Evolutionary conservation across 2,329 filamentous ascomycete genomes (phyloP), one percentile per base, ranked within the genome.

Genomic region (Botrytis fabae): DNA sequence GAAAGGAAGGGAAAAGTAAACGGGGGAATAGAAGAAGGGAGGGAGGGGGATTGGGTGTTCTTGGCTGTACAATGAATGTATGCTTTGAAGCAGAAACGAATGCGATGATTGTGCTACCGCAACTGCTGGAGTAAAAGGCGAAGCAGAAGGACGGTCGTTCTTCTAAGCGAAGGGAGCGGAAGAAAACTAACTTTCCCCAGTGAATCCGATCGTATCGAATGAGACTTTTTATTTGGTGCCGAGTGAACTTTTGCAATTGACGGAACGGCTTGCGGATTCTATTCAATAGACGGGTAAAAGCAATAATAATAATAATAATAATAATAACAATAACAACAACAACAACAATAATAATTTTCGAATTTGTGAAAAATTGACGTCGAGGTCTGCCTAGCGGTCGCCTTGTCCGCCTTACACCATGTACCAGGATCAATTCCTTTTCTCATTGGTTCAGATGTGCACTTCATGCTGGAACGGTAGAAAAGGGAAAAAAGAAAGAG

Each of bases 321-420:
- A 51, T 4, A 51, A 51, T 28, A 28, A 57, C 28, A 20, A 2
- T 5, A 1, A 14, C 12, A 32, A 32, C 3, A 32, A 38, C 1
- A 44, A 54, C 2, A 54, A n/a, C 18, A 32, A 57, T 57, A 20
- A 2, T 5, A 1, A 14, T 22, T 44, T 25, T 60, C n/a, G 10
- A 1, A 14, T 22, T 44, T 25, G 46, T 35, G 10, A 61, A 35
- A 28, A 57, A n/a, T 70, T 65, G 69, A 71, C 22, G 46, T 74
- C 48, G 59, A 70, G 70, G 48, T 73, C 73, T 76, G 76, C 75
- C 73, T 76, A 70, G 51, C 40, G 62, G 65, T 73, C 71, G 76
- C 77, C 76, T 75, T 74, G 68, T 76, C 74, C 69, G 76, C 76
- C 75, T 73, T 70, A 69, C 63, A 48, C 42, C 35, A 54, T 42